Evolutionary conservation across 495 filamentous ascomycete species (phyloP).

Genomic region (Neurospora pannonica): DNA sequence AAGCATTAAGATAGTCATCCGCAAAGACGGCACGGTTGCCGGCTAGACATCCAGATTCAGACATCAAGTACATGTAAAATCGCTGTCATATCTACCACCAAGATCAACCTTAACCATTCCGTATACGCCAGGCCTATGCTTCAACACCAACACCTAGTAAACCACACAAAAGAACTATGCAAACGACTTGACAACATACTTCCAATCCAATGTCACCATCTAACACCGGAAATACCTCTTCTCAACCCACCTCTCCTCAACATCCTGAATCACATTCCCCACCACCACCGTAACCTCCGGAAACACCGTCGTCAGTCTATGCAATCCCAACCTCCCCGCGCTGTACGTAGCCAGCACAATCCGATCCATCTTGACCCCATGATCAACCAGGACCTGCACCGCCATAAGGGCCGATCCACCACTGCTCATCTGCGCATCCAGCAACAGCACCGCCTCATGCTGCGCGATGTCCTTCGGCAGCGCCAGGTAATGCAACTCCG

Average conservation of each 20-base stretch:
- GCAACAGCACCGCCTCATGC: constrained; percentile 71
- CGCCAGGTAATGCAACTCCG: constrained; percentile 80
- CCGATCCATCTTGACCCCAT: constrained; percentile 75
- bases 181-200: background rate
- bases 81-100: background rate
- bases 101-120: background rate
- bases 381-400: constrained; percentile 84
- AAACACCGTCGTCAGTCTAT: constrained; percentile 76
- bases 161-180: background rate
- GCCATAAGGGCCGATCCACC: constrained; percentile 95
- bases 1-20: background rate
- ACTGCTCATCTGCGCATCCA: constrained; percentile 90
- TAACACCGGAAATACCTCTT: constrained; percentile 28
- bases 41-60: background rate
- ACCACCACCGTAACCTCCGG: constrained; percentile 78
- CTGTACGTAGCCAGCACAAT: constrained; percentile 45
- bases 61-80: background rate
- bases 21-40: background rate
- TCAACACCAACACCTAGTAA: background rate
- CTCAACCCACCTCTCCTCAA: constrained; percentile 30
- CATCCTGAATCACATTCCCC: constrained; percentile 47
- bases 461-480: constrained; percentile 58
- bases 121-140: background rate
- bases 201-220: background rate
- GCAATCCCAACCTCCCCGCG: constrained; percentile 47